phyloP scores from a whole-genome alignment of 2,329 filamentous ascomycete genomes.

The Aureobasidium sp. region DNA sequence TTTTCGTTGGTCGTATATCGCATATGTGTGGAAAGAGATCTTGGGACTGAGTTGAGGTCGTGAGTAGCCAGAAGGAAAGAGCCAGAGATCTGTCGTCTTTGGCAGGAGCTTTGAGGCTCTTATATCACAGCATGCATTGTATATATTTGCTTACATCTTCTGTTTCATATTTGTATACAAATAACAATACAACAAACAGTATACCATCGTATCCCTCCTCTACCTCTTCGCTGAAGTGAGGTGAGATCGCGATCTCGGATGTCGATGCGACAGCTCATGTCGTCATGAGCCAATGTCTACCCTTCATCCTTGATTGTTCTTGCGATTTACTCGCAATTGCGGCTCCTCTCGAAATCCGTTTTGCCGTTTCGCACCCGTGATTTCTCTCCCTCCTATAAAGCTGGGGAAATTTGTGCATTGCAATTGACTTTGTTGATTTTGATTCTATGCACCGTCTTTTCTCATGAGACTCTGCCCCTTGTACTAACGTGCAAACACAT shows the following conservation, averaged over 20 bases:
- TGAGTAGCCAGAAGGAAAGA: background rate
- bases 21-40: background rate
- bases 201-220: background rate
- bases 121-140: background rate
- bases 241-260: background rate
- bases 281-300: background rate
- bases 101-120: background rate
- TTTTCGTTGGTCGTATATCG: background rate
- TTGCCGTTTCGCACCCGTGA: background rate
- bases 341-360: background rate
- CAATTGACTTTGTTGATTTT: background rate
- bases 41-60: background rate
- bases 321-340: background rate
- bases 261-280: background rate
- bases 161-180: conserved; percentile 10
- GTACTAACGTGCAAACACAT: background rate
- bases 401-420: background rate
- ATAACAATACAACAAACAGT: background rate
- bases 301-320: background rate
- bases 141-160: background rate
- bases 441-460: background rate
- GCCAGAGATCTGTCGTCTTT: background rate
- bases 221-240: background rate
- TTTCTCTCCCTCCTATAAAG: background rate
- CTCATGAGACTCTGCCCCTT: background rate